Evolutionary conservation across 1,284 basidiomycete species (phyloP), one percentile per base, ranked within the genome.

Genomic region (Mrakiaceae sp.): DNA sequence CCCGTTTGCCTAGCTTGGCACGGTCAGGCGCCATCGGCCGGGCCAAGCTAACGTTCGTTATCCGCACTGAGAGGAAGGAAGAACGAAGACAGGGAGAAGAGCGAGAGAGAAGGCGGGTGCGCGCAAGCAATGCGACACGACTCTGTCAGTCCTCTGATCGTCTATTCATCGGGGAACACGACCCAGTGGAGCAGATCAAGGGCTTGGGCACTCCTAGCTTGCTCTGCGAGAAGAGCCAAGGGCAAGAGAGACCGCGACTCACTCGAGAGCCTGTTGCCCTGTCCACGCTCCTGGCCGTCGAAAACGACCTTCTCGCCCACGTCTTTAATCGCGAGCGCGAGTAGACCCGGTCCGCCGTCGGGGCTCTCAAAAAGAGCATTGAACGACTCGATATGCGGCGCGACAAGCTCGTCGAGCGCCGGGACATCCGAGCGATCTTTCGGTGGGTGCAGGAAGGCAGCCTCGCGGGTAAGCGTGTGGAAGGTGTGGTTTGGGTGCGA

Each of bases 311-410:
- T 87, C 71, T 90, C 85, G 0, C 88, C 87, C 58, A 98, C 87
- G 68, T 97, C 90, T 70, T 86, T 82, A 6, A 98, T 74, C 7
- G 83, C 90, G 12, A 92, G 78, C 65, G 85, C 85, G 10, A 99
- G 77, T 10, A 98, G 76, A 0, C 96, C 96, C 40, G 81, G 81
- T 3, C 87, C 87, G 62, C 90, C 85, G 8, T 84, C 84, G n/a
- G 55, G 3, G 71, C 90, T 89, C 71, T 95, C 90, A 73, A 96
- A 91, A 46, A 99, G 82, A 10, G 92, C 87, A 75, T 98, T 96
- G 81, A 99, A 98, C 54, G 90, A 93, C 76, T 98, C 89, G 68
- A 98, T 84, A 74, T 97, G 94, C 9, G 96, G 96, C 44, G 84
- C 81, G 64, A 97, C 90, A 70, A 98, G 90, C 77, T 96, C 90